Conservation (phyloP, 768 basidiomycete genomes). For the Leccinellum luteum region DNA sequence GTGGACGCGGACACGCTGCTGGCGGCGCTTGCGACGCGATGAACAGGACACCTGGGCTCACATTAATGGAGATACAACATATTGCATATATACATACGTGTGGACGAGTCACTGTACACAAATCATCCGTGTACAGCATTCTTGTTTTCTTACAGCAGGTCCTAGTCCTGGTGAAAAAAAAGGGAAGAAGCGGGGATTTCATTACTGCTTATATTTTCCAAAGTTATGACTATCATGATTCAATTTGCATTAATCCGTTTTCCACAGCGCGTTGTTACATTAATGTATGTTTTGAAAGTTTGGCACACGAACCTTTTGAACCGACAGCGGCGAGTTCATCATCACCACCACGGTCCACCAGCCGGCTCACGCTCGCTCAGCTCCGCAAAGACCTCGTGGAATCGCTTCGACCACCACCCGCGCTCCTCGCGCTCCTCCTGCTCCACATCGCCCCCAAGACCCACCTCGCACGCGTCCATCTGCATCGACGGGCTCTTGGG, state of each 20-base stretch:
- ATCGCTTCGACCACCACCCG: constrained; percentile 70
- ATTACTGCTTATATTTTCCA: too few species aligned
- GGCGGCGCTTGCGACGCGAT: constrained; percentile 50
- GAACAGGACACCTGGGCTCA: not conserved
- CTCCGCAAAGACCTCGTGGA: constrained; percentile 61
- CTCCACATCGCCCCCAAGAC: constrained; percentile 24
- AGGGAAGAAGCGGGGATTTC: not conserved
- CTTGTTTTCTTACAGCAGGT: not conserved
- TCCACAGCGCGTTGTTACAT: not conserved
- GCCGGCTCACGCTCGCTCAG: constrained; percentile 33
- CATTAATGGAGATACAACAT: not conserved
- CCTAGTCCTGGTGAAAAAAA: not conserved
- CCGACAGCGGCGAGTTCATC: not conserved
- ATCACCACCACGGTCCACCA: not conserved
- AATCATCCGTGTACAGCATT: constrained; percentile 6
- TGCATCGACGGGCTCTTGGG: constrained; percentile 75
- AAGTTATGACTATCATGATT: not conserved
- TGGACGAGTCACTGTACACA: not conserved
- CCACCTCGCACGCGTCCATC: constrained; percentile 35
- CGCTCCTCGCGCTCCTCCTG: constrained; percentile 63
- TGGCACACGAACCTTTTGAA: too few species aligned
- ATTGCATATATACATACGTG: not conserved
- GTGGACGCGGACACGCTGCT: constrained; percentile 61
- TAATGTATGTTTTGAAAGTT: too few species aligned
- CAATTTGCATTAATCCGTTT: not conserved